Conservation (phyloP, 345 rosid genomes). For the Linum trigynum region DNA sequence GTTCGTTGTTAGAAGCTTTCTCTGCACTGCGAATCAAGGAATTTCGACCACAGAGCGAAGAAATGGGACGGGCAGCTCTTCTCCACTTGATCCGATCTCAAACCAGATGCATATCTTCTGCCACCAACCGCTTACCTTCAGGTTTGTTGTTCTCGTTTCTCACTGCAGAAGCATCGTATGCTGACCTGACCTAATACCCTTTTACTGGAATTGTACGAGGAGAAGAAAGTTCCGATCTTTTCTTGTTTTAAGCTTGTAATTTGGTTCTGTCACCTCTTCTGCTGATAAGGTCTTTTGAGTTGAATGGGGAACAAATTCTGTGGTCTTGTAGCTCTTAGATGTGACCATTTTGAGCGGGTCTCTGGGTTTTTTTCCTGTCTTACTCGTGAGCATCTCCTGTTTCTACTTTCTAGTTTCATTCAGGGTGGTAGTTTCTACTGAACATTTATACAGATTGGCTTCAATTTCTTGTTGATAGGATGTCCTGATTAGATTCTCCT, state of each 20-base stretch:
- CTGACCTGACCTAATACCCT: not conserved
- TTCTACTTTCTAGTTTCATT: too few species aligned
- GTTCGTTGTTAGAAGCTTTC: not conserved
- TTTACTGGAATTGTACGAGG: not conserved
- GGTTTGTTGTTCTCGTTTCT: not conserved
- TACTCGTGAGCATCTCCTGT: too few species aligned
- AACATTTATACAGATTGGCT: too few species aligned
- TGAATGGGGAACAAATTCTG: too few species aligned
- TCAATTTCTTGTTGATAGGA: too few species aligned
- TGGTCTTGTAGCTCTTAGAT: too few species aligned
- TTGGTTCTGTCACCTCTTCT: not conserved
- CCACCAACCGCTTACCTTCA: not conserved
- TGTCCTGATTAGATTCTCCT: too few species aligned
- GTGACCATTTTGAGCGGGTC: too few species aligned
- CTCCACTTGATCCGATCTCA: not conserved
- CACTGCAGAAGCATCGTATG: too few species aligned
- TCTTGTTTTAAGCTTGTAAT: not conserved
- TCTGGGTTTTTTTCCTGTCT: too few species aligned
- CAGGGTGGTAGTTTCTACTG: too few species aligned
- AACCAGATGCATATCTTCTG: not conserved
- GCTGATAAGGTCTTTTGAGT: not conserved
- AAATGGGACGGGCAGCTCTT: not conserved
- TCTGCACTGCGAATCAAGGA: not conserved
- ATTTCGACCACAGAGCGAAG: not conserved
- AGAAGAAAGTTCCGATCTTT: not conserved